phyloP scores from a whole-genome alignment of 1,284 basidiomycete species.

The Bjerkandera adusta region DNA sequence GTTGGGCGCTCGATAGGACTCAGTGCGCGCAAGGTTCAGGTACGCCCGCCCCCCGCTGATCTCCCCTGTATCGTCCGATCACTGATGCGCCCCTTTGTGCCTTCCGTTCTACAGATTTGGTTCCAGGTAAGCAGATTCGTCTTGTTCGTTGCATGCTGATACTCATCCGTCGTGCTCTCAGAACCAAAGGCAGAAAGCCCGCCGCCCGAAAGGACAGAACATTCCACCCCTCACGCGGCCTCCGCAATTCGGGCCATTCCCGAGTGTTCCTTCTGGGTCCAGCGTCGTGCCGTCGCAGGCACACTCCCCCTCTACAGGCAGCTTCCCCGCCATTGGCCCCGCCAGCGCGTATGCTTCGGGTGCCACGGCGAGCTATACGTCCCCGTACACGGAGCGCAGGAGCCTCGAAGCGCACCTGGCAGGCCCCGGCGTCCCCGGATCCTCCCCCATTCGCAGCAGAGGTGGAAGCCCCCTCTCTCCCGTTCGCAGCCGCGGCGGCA shows the following conservation, averaged over 20 bases:
- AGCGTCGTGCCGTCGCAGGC: no score
- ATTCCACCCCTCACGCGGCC: constrained; percentile 45
- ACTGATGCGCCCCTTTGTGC: constrained; percentile 13
- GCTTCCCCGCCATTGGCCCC: no score
- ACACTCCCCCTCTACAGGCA: no score
- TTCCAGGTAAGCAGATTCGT: constrained; percentile 60
- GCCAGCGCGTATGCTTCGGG: no score
- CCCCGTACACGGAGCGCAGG: no score
- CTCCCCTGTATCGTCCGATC: constrained; percentile 3
- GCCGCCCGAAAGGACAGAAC: constrained; percentile 53
- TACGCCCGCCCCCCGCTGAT: no score
- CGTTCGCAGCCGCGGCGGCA: no score
- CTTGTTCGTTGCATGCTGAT: constrained; percentile 21
- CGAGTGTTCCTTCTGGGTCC: constrained; percentile 36
- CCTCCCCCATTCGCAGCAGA: no score
- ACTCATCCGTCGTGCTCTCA: constrained; percentile 31
- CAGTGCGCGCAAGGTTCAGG: constrained; percentile 85
- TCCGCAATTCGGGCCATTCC: constrained; percentile 60
- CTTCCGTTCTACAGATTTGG: constrained; percentile 60
- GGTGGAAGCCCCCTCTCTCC: no score
- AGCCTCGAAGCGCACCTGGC: no score
- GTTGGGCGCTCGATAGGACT: constrained; percentile 80
- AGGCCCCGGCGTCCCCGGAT: no score
- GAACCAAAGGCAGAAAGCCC: constrained; percentile 81
- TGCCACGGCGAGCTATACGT: no score